A percentile compares a stretch with the other conserved stretches of the same genome.
Evolutionary conservation across 192 early-diverging fungal genomes (phyloP).

Genomic region (Blastocladiella britannica): DNA sequence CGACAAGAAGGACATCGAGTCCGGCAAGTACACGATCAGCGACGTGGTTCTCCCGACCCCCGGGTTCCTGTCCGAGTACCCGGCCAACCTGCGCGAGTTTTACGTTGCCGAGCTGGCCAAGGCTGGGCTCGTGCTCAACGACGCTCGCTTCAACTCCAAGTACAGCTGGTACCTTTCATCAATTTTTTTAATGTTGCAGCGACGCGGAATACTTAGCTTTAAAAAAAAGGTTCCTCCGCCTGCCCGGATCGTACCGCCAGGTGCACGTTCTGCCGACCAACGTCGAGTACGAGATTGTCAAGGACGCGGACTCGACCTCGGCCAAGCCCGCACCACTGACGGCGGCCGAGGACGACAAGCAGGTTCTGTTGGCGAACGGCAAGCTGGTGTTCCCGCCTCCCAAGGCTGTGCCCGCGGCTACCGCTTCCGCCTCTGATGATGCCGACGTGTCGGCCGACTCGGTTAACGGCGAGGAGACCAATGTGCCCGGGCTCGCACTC

Average conservation of each 20-base stretch:
- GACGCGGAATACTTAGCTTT: too few relatives aligned
- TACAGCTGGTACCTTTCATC: constrained; percentile 6
- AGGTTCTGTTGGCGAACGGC: not conserved
- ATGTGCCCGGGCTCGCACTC: not conserved
- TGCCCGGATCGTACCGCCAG: constrained; percentile 43
- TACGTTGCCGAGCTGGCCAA: constrained; percentile 52
- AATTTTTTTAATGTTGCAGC: not conserved
- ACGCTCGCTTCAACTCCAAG: constrained; percentile 39
- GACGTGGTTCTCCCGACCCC: constrained; percentile 89
- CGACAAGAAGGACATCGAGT: constrained; percentile 37
- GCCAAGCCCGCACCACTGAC: not conserved
- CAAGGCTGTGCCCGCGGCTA: not conserved
- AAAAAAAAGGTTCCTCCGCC: too few relatives aligned
- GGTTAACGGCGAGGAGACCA: not conserved
- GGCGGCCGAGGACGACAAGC: not conserved
- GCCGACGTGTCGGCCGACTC: not conserved
- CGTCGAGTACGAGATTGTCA: not conserved
- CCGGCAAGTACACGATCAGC: constrained; percentile 57
- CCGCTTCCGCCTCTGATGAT: too few relatives aligned
- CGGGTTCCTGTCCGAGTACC: constrained; percentile 57
- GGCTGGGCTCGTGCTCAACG: constrained; percentile 44
- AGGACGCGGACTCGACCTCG: not conserved
- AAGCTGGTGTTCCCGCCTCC: not conserved
- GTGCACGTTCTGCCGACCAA: constrained; percentile 8
- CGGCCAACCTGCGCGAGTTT: constrained; percentile 43